A percentile compares a stretch with the other conserved stretches of the same genome.
phyloP scores from a whole-genome alignment of 176 grass and related monocot species.

The Avena sativa region DNA sequence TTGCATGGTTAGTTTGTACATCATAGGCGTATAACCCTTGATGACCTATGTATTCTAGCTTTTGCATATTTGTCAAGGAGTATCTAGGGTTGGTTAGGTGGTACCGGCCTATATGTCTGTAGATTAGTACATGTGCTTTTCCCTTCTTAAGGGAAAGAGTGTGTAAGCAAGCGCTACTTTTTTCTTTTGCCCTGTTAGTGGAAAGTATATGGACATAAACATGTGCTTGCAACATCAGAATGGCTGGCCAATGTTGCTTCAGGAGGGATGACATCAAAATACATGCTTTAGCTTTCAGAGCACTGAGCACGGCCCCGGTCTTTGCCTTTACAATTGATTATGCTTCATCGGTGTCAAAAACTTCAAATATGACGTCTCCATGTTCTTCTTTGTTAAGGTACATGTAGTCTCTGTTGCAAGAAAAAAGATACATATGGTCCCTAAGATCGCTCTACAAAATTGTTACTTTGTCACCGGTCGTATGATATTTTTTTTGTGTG shows the following conservation, averaged over 20 bases:
- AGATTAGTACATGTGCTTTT: conserved; percentile 6
- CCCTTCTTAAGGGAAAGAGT: conserved; percentile 15
- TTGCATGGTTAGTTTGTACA: conserved; percentile 27
- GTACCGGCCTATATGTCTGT: conserved; percentile 20
- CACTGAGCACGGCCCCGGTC: neutral
- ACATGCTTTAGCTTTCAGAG: conserved; percentile 30
- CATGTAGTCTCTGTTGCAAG: neutral
- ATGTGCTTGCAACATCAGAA: too few relatives aligned
- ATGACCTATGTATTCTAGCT: neutral
- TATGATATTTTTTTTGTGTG: too few relatives aligned
- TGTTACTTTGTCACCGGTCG: too few relatives aligned
- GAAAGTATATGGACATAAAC: too few relatives aligned
- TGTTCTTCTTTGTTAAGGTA: neutral
- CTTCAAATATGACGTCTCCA: neutral
- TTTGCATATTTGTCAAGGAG: conserved; percentile 26
- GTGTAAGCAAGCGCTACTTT: neutral
- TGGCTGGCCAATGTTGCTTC: too few relatives aligned
- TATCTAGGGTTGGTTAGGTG: conserved; percentile 43
- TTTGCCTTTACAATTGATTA: conserved; percentile 1
- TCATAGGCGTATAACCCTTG: conserved; percentile 23
- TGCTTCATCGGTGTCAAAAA: neutral
- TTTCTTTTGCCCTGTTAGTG: neutral
- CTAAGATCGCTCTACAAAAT: neutral
- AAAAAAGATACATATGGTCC: neutral
- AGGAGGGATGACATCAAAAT: too few relatives aligned